Evolutionary conservation across 805 yeast genomes (phyloP).

Genomic region (Candida methanosorbosa): DNA sequence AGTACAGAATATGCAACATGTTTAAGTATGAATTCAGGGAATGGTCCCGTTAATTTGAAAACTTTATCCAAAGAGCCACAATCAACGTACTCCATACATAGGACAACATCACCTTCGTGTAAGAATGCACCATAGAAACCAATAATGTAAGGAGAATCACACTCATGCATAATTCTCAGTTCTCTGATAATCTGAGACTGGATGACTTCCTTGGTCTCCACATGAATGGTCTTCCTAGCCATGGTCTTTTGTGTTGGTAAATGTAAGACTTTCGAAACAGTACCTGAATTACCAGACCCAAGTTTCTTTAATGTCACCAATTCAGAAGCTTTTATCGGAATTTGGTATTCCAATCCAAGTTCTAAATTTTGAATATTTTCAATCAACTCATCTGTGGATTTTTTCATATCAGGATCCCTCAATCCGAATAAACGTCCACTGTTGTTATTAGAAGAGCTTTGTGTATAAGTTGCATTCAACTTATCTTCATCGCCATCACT

Average conservation of each 20-base stretch:
- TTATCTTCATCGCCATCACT: conserved; percentile 1
- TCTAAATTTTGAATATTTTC: conserved; percentile 40
- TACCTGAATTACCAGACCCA: conserved; percentile 93
- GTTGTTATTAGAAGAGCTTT: no score
- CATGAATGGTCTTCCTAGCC: conserved; percentile 84
- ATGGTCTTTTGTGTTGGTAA: conserved; percentile 79
- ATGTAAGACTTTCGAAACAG: conserved; percentile 82
- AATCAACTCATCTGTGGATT: conserved; percentile 28
- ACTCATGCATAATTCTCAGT: conserved; percentile 83
- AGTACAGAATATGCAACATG: conserved; percentile 71
- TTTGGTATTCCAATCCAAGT: conserved; percentile 44
- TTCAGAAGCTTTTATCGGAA: conserved; percentile 53
- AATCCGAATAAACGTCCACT: conserved; percentile 3
- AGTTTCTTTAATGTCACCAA: conserved; percentile 65
- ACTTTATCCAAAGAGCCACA: conserved; percentile 88
- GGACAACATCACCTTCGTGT: conserved; percentile 65
- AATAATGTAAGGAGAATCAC: conserved; percentile 74
- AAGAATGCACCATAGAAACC: conserved; percentile 89
- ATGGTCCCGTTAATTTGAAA: conserved; percentile 47
- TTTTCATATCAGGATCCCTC: conserved; percentile 21
- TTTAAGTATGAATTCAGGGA: conserved; percentile 61
- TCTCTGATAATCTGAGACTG: conserved; percentile 84
- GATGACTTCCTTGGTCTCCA: conserved; percentile 72
- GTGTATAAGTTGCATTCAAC: neutral
- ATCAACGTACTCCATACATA: conserved; percentile 95